Base-by-base conservation (phyloP, 2,329 filamentous ascomycete species). In the Dactylellina haptotyla region DNA sequence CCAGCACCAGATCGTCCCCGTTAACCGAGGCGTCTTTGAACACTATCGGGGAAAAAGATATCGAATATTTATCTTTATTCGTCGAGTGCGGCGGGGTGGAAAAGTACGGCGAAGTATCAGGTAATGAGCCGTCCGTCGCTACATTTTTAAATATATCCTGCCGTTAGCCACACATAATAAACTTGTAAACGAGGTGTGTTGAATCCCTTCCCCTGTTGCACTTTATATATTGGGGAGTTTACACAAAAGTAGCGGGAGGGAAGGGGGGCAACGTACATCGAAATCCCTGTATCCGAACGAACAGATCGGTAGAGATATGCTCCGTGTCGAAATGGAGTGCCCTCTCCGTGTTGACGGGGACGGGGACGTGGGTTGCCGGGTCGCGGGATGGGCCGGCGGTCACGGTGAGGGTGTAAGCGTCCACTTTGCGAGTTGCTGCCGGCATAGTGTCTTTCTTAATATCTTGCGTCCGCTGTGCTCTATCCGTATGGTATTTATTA, bases 1-100 rank as follows among this genome's bases (percentile, higher is more conserved):
- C 95, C 78, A 97, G 97, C 61, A 97, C 88, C 1, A 99, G 84
- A 75, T 96, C 88, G 25, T 86, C 81, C 46, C 87, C 92, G 2
- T 84, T 84, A 65, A 96, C 88, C 34, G 85, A 85, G 81, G 81
- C 18, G 6, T 25, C 12, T 32, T 66, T 66, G 37, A 66, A 75
- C 4, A 41, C 43, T 12, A 75, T 6, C 8, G 59, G 73, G 12
- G 61, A 56, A 23, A 74, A 53, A 12, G 62, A 66, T 8, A 74
- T 67, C 12, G 70, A 74, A 45, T 74, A 74, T 63, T 74, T 66
- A 43, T 67, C 62, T 57, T 64, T 64, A 23, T 58, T 64, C 1
- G 56, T 41, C 0, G 64, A 46, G 32, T 71, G 70, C 8, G 57
- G 63, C 18, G 54, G 39, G 37, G 54, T 50, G 4, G 46, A 14